Base-by-base conservation (phyloP, 345 rosid species). In the Ailanthus altissimus region DNA sequence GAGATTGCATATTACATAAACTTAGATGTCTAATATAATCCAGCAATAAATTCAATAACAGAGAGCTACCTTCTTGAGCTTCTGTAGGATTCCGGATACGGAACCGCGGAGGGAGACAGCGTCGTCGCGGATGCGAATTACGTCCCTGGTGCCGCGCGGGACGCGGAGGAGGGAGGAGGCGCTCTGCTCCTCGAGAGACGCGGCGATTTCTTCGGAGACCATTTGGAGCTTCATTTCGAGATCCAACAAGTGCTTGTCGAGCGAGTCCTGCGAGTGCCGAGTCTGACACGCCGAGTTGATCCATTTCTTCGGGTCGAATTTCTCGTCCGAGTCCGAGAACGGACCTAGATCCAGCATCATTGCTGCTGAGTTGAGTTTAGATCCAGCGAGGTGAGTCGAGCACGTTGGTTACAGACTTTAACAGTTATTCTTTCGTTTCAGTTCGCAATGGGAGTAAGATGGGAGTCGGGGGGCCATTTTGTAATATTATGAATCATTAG, bases 141-240 rank as follows among this genome's bases (percentile, higher is more conserved):
- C 93, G 73, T 96, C 99, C 50, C 99, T 97, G 0, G 97, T 87
- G 75, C 97, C 97, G 21, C 98, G 97, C 6, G 99, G 99, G 54
- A 93, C 94, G 65, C 99, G 98, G 82, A 93, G 94, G 79, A 96
- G 90, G 32, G 97, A 86, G 9, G 92, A 77, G 66, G 90, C 85
- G 84, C 97, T 93, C 86, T 92, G 99, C 77, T 96, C 99, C 87
- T 96, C 95, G 40, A 96, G 97, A n/a, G 97, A 90, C 59, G 92
- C 89, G 45, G 95, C 89, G 82, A 96, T 96, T 90, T 96, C 99
- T 86, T 96, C 99, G 66, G 98, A 92, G 25, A 89, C 85, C 86
- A 93, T 96, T 89, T 96, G 99, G 53, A 96, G 97, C 97, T 96
- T 96, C 99, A 93, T 93, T 75, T 96, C 99, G 78, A 96, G 93